Base-by-base conservation (phyloP, 75 land plant species). In the Sequoiadendron giganteum region DNA sequence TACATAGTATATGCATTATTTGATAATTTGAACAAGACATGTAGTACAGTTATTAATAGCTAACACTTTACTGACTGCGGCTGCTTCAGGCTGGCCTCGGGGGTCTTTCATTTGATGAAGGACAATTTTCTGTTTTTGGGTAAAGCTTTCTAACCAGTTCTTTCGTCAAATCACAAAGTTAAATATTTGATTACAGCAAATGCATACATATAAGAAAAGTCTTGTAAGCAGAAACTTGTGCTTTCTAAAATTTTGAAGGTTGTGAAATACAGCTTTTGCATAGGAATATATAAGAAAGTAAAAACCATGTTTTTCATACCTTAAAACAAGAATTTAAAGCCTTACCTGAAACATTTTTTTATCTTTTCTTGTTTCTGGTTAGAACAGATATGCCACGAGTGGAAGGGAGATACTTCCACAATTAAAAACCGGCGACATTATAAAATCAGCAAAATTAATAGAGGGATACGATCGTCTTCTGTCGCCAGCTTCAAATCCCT, bases 111-210 rank as follows among this genome's bases (percentile, higher is more conserved):
- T 97, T 97, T 90, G 99, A 97, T 85, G 99, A 97, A 88, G 99
- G 99, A 15, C 99, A 97, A 87, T 97, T 97, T 90, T 95, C 99
- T 81, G 99, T 97, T 47, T 94, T 97, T 86, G 99, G 99, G 98
- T 97, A 93, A 88, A 83, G 79, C 54, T 47, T 58, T 87, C 34
- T 77, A 38, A 38, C 83, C 86, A 45, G 36, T 89, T 21, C 68
- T 65, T 65, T 9, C 13, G 58, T 87, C 43, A 32, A 21, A 18
- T 82, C 11, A 75, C 3, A 61, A 32, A 52, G 43, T 47, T 70
- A 36, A 49, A 65, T 40, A 79, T 68, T 78, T 30, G 34, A 10
- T 40, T 52, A 61, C 76, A 48, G 47, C 32, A 36, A 78, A 28
- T 28, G 34, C 10, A 10, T 84, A 38, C 28, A 13, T 75, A 38